These are phyloP conservation scores for Acanthochlamys bracteata DNA, from an alignment of 106 monocot species.

Conservation along the genomic window DNA sequence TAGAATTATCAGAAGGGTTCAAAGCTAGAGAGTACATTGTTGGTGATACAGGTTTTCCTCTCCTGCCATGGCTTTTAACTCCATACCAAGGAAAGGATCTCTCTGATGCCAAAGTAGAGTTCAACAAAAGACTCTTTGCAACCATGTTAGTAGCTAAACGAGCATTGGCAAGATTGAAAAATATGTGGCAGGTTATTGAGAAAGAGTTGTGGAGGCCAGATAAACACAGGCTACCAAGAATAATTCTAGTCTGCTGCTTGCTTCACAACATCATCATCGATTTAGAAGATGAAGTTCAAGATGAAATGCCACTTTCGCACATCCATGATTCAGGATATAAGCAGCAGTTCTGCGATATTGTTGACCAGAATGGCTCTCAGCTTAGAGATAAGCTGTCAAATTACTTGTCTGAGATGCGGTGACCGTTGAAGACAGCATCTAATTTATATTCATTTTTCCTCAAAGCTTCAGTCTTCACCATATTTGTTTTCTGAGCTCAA, in stretches of 20 bases:
- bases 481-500: background rate
- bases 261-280: conserved; percentile 86
- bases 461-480: background rate
- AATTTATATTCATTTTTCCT: background rate
- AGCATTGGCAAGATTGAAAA: conserved; percentile 68
- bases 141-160: conserved; percentile 57
- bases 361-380: conserved; percentile 31
- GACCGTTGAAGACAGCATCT: conserved; percentile 7
- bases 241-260: conserved; percentile 80
- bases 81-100: conserved; percentile 62
- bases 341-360: conserved; percentile 45
- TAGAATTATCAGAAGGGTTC: conserved; percentile 22
- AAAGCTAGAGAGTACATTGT: conserved; percentile 68
- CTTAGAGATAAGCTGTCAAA: conserved; percentile 41
- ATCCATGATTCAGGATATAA: conserved; percentile 57
- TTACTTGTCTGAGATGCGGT: conserved; percentile 40
- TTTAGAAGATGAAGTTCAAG: conserved; percentile 42
- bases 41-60: conserved; percentile 61
- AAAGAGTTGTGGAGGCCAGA: conserved; percentile 97
- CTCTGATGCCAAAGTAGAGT: conserved; percentile 24
- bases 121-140: conserved; percentile 55
- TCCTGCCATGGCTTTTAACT: conserved; percentile 81
- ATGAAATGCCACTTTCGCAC: conserved; percentile 21
- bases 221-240: conserved; percentile 74
- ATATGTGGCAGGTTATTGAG: conserved; percentile 70